Evolutionary conservation across 2,329 filamentous ascomycete species (phyloP).

Genomic region (Calonectria hongkongensis): DNA sequence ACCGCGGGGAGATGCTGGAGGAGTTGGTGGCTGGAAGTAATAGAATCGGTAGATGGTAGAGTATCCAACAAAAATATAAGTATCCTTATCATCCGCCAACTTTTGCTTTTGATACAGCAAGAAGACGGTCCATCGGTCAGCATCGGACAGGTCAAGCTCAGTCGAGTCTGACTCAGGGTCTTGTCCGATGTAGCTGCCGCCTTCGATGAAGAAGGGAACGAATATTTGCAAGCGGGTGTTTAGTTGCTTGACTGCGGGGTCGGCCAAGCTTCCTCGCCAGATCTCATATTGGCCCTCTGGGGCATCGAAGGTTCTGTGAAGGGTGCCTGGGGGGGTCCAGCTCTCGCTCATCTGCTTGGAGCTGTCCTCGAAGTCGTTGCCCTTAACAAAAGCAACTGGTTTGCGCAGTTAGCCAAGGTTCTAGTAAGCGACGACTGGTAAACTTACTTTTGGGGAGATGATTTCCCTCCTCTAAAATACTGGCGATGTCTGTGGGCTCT

Average conservation of each 20-base stretch:
- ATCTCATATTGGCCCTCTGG: slow-evolving; percentile 84
- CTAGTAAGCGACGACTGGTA: slow-evolving; percentile 41
- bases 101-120: slow-evolving; percentile 84
- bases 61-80: slow-evolving; percentile 92
- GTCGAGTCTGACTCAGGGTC: slow-evolving; percentile 71
- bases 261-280: slow-evolving; percentile 85
- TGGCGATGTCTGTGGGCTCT: slow-evolving; percentile 81
- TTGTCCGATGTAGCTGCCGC: slow-evolving; percentile 82
- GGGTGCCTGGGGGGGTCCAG: slow-evolving; percentile 84
- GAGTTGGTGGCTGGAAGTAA: slow-evolving; percentile 72
- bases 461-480: slow-evolving; percentile 76
- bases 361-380: slow-evolving; percentile 76
- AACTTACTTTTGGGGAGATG: slow-evolving; percentile 81
- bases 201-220: slow-evolving; percentile 92
- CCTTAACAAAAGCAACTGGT: slow-evolving; percentile 80
- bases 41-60: slow-evolving; percentile 93
- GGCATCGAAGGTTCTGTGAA: slow-evolving; percentile 78
- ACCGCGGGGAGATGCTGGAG: slow-evolving; percentile 62
- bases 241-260: slow-evolving; percentile 81
- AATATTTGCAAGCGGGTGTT: slow-evolving; percentile 89
- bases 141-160: slow-evolving; percentile 81
- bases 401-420: slow-evolving; percentile 38
- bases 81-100: slow-evolving; percentile 62
- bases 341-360: slow-evolving; percentile 66
- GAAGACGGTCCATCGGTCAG: slow-evolving; percentile 93